Evolutionary conservation across 768 basidiomycete species (phyloP).

Genomic region (Steccherinum ochraceum): DNA sequence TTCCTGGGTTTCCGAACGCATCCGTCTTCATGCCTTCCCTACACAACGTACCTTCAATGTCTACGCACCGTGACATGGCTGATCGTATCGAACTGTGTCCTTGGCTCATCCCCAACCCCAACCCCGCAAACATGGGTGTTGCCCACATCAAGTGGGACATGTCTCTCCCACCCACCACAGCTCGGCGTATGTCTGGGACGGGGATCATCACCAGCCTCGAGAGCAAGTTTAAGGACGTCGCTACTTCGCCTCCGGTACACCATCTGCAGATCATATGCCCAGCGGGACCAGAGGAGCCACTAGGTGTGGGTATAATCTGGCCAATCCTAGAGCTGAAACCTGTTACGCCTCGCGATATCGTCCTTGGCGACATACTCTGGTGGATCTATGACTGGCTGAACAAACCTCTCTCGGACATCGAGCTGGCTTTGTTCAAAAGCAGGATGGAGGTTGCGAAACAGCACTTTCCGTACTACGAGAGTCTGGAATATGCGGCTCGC

Average conservation of each 20-base stretch:
- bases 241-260: neutral
- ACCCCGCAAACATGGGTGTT: neutral
- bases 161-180: neutral
- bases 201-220: neutral
- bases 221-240: neutral
- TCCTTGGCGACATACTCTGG: neutral
- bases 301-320: neutral
- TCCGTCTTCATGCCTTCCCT: neutral
- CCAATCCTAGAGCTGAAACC: neutral
- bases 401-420: neutral
- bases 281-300: neutral
- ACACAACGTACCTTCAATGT: neutral
- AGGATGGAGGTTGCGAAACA: neutral
- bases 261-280: neutral
- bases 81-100: neutral
- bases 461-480: neutral
- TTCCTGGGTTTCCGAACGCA: neutral
- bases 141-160: neutral
- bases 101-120: neutral
- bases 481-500: neutral
- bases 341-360: neutral
- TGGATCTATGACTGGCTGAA: neutral
- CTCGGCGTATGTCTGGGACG: neutral
- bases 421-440: neutral
- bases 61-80: neutral